Percentiles rank a stretch among this genome's conserved stretches.
These are phyloP conservation scores for Blastobotrys parvus DNA, from an alignment of 805 yeast genomes.

Conservation along the genomic window DNA sequence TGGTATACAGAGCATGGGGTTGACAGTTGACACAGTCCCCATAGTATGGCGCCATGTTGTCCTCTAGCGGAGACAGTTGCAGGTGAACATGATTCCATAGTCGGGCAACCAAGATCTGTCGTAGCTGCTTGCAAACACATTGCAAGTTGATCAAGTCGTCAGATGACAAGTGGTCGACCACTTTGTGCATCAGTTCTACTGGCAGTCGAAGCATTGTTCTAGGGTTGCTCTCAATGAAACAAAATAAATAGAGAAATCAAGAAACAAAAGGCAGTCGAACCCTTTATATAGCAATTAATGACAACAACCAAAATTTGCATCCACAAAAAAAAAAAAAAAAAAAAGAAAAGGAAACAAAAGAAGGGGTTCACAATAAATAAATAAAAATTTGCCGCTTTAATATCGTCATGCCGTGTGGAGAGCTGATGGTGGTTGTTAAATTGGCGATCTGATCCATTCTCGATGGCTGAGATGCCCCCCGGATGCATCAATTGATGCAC, in stretches of 20 bases:
- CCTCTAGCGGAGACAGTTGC: neutral
- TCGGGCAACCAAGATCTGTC: neutral
- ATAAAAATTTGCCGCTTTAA: too few relatives aligned
- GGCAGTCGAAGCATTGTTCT: neutral
- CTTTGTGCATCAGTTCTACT: neutral
- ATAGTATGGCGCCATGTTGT: neutral
- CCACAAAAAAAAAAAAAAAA: too few relatives aligned
- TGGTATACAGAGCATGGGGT: neutral
- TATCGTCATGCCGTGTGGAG: too few relatives aligned
- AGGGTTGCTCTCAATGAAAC: neutral
- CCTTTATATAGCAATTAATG: too few relatives aligned
- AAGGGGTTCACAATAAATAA: too few relatives aligned
- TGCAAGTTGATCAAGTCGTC: conserved; percentile 1
- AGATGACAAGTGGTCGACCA: neutral
- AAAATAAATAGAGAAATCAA: neutral
- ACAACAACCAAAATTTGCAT: too few relatives aligned
- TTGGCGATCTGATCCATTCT: too few relatives aligned
- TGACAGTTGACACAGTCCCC: neutral
- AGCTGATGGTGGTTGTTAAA: too few relatives aligned
- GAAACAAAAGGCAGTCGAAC: too few relatives aligned
- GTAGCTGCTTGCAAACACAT: neutral
- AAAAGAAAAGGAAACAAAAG: too few relatives aligned
- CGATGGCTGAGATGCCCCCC: too few relatives aligned
- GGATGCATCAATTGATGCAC: too few relatives aligned
- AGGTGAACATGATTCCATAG: conserved; percentile 1